phyloP scores from a whole-genome alignment of 805 yeast genomes.

The Clavispora santaluciae region DNA sequence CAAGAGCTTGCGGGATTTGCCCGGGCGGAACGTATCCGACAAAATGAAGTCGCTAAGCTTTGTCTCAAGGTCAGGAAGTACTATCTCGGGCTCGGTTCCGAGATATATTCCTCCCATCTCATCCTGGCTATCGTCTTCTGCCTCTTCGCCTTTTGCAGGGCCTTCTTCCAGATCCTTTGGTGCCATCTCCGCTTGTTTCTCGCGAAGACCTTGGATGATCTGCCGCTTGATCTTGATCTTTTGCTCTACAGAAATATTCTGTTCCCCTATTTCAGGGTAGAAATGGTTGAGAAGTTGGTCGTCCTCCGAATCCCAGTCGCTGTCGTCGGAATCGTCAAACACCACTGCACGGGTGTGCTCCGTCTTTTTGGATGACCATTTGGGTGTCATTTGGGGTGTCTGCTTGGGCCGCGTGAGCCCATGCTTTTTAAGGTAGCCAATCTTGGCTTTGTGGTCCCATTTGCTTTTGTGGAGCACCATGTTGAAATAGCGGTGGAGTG shows the following conservation, averaged over 20 bases:
- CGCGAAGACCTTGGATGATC: slow-evolving; percentile 18
- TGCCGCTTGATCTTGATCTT: slow-evolving; percentile 33
- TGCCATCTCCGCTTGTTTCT: slow-evolving; percentile 10
- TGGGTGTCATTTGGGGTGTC: slow-evolving; percentile 15
- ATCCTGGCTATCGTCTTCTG: slow-evolving; percentile 8
- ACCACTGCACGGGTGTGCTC: slow-evolving; percentile 9
- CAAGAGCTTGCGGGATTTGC: slow-evolving; percentile 27
- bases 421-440: slow-evolving; percentile 36
- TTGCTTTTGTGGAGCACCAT: slow-evolving; percentile 42
- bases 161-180: slow-evolving; percentile 1
- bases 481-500: neutral
- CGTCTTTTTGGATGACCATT: slow-evolving; percentile 34
- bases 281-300: slow-evolving; percentile 36
- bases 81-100: slow-evolving; percentile 19
- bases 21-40: slow-evolving; percentile 10
- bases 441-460: slow-evolving; percentile 42
- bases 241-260: slow-evolving; percentile 26
- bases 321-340: slow-evolving; percentile 29
- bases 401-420: slow-evolving; percentile 22
- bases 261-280: slow-evolving; percentile 37
- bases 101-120: slow-evolving; percentile 35
- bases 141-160: slow-evolving; percentile 10
- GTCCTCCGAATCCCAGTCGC: slow-evolving; percentile 40
- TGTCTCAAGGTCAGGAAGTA: slow-evolving; percentile 13
- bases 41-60: slow-evolving; percentile 16